Conservation (phyloP, 805 yeast genomes). For the Maudiozyma turicensis region DNA sequence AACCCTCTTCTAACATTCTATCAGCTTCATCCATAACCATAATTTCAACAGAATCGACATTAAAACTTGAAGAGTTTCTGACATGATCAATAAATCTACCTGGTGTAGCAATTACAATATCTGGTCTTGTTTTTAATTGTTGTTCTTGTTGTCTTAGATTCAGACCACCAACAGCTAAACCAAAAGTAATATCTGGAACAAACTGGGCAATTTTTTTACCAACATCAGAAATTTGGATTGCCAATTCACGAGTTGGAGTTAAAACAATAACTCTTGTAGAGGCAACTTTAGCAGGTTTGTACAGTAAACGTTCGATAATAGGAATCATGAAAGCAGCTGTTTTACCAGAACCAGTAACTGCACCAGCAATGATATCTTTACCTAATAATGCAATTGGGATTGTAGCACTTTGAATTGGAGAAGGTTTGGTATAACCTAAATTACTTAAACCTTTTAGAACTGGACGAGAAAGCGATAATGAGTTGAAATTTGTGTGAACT, state of each 20-base stretch:
- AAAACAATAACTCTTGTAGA: constrained; percentile 85
- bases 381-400: constrained; percentile 91
- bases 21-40: constrained; percentile 96
- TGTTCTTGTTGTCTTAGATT: constrained; percentile 93
- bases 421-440: constrained; percentile 78
- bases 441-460: constrained; percentile 72
- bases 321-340: constrained; percentile 98
- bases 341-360: constrained; percentile 98
- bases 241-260: constrained; percentile 96
- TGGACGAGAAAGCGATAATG: constrained; percentile 81
- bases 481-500: constrained; percentile 58
- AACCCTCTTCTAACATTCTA: constrained; percentile 98
- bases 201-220: constrained; percentile 76
- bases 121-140: constrained; percentile 85
- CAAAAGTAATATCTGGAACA: constrained; percentile 70
- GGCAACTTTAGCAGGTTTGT: constrained; percentile 77
- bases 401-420: constrained; percentile 88
- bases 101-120: constrained; percentile 94
- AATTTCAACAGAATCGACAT: constrained; percentile 84
- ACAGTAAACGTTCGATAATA: constrained; percentile 81
- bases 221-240: constrained; percentile 92
- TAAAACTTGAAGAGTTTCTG: constrained; percentile 87
- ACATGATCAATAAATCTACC: constrained; percentile 98
- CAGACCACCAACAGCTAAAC: constrained; percentile 96
- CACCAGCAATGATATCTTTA: constrained; percentile 97